Conservation (phyloP, 768 basidiomycete species). For the Plicaturopsis crispa region DNA sequence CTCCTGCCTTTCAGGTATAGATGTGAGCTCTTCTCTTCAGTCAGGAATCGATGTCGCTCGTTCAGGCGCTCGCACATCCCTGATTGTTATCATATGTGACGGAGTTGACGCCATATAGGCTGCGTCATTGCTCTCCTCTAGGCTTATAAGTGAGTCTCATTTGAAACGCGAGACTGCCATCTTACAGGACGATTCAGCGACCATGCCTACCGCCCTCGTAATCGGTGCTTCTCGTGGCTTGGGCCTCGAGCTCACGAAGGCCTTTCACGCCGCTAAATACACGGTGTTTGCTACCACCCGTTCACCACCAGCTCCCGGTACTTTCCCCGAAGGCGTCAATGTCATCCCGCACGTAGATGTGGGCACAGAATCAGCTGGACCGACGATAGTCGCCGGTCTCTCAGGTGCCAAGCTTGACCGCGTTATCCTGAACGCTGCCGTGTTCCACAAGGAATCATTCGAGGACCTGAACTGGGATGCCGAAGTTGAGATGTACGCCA, state of each 20-base stretch:
- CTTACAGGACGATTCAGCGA: too few relatives aligned
- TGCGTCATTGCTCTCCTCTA: too few relatives aligned
- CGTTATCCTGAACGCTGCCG: conserved; percentile 30
- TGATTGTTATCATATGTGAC: too few relatives aligned
- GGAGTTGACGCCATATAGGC: too few relatives aligned
- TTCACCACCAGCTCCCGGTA: conserved; percentile 12
- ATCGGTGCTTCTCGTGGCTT: conserved; percentile 39
- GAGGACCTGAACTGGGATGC: conserved; percentile 28
- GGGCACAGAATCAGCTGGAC: conserved; percentile 23
- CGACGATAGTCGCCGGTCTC: conserved; percentile 26
- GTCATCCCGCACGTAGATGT: conserved; percentile 32
- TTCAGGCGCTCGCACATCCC: too few relatives aligned
- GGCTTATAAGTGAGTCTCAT: too few relatives aligned
- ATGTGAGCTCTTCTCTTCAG: too few relatives aligned
- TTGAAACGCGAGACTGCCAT: too few relatives aligned
- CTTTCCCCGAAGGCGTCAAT: conserved; percentile 24
- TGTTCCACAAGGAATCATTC: conserved; percentile 32
- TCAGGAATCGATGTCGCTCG: too few relatives aligned
- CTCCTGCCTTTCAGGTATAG: too few relatives aligned
- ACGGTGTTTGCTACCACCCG: conserved; percentile 33
- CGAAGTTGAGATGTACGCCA: conserved; percentile 37
- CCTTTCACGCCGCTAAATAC: conserved; percentile 15
- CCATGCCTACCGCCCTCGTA: conserved; percentile 26
- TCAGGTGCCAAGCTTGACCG: conserved; percentile 22
- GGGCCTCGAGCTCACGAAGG: conserved; percentile 28